A percentile compares a stretch with the other conserved stretches of the same genome.
Conservation (phyloP, 1,139 yeast species). For the Blastobotrys elegans region DNA sequence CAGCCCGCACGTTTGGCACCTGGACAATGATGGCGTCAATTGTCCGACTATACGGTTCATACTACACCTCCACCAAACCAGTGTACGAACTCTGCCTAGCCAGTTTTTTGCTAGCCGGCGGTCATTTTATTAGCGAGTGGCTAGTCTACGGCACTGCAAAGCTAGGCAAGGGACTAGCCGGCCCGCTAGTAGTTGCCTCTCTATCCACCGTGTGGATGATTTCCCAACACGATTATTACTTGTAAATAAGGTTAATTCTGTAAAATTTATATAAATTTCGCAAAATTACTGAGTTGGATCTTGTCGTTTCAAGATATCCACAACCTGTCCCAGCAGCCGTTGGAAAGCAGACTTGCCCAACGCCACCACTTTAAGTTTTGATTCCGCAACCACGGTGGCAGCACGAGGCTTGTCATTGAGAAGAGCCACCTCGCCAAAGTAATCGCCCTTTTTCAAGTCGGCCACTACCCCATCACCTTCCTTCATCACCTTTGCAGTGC, state of each 20-base stretch:
- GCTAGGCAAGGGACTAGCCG: conserved; percentile 81
- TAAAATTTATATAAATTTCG: not conserved
- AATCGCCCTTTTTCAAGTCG: conserved; percentile 72
- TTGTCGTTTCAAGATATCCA: conserved; percentile 70
- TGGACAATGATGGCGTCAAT: conserved; percentile 91
- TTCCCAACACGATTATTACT: conserved; percentile 38
- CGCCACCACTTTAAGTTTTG: conserved; percentile 79
- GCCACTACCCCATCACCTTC: conserved; percentile 57
- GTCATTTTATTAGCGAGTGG: conserved; percentile 85
- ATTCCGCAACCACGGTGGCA: conserved; percentile 81
- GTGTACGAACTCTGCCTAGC: conserved; percentile 75
- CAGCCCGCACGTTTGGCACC: conserved; percentile 95
- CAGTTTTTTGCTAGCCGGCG: conserved; percentile 78
- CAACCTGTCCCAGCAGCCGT: conserved; percentile 89
- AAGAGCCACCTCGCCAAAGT: conserved; percentile 94
- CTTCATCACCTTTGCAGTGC: conserved; percentile 70
- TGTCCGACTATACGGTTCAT: conserved; percentile 84
- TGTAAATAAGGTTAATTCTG: conserved; percentile 13
- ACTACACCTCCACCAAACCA: conserved; percentile 45
- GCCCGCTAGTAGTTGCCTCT: conserved; percentile 67
- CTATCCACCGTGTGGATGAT: conserved; percentile 46
- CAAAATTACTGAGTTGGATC: conserved; percentile 57
- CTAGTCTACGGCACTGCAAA: conserved; percentile 69
- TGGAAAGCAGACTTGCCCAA: conserved; percentile 91
- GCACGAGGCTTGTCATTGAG: conserved; percentile 89